Evolutionary conservation across 495 filamentous ascomycete species (phyloP), one percentile per base, ranked within the genome.

Genomic region (Daldinia childiae): DNA sequence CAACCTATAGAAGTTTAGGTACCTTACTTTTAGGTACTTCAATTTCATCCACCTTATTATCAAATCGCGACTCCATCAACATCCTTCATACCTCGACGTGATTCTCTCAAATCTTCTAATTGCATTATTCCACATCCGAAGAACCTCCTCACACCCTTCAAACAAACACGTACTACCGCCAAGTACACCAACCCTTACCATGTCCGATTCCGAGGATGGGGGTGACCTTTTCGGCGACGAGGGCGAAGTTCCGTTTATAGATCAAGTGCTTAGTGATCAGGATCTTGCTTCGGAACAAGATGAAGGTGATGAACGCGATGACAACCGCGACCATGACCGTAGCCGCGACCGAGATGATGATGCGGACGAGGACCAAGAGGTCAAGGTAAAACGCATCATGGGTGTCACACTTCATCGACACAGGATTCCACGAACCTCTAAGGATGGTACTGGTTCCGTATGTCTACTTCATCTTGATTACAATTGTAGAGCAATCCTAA

Each of bases 221-320:
- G 87, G 84, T 57, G 91, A 92, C 68, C 84, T 94, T 12, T 94
- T 94, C 61, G 91, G 91, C 17, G 83, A 82, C 55, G 83, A 81
- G 24, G 83, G 78, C 58, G 79, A 66, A 39, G 48, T 24, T 41
- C 58, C 58, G 55, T 76, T 68, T 51, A 38, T 70, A 21, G 77
- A 75, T 54, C 80, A 80, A 63, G 73, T 74, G 26, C 69, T 80
- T 65, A 90, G 87, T 74, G 93, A 97, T 75, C 85, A 88, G 51
- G 92, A 93, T 27, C 81, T 96, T 1, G 92, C 90, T 65, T 97
- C 93, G 9, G 93, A 90, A n/a, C 90, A 93, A 58, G 84, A 85
- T 29, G 81, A 82, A 8, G 77, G 72, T 7, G 56, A 73, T 12
- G 76, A 82, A 54, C 67, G 72, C 19, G 58, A 65, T 8, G 58